Conservation (phyloP, 2,329 filamentous ascomycete species). For the Fonsecaea monophora region DNA sequence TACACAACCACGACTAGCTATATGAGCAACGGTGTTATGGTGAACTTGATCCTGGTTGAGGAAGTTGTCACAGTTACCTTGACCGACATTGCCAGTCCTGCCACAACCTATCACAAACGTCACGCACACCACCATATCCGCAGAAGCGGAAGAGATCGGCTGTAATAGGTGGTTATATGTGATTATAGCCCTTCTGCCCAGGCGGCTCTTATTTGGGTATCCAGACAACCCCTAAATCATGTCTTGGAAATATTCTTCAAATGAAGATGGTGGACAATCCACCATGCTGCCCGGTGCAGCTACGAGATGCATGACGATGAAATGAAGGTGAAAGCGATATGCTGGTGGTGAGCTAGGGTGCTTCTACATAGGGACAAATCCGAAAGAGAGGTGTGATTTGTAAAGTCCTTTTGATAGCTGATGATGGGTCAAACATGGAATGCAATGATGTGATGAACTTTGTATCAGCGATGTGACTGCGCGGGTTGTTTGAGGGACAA, state of each 20-base stretch:
- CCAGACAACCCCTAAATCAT: conserved; percentile 26
- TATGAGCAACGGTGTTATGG: conserved; percentile 33
- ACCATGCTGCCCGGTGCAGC: conserved; percentile 23
- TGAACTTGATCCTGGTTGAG: conserved; percentile 38
- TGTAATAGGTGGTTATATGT: conserved; percentile 24
- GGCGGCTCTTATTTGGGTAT: conserved; percentile 32
- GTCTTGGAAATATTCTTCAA: conserved; percentile 33
- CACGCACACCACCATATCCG: conserved; percentile 31
- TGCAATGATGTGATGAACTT: conserved; percentile 7
- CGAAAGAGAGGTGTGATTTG: conserved; percentile 2
- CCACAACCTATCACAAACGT: conserved; percentile 19
- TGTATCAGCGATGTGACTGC: conserved; percentile 9
- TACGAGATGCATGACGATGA: conserved; percentile 22
- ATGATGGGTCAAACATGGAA: conserved; percentile 13
- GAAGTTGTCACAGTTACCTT: conserved; percentile 40
- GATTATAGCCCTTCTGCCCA: conserved; percentile 28
- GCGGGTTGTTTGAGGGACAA: conserved; percentile 9
- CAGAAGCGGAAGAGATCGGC: conserved; percentile 14
- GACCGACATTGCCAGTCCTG: conserved; percentile 9
- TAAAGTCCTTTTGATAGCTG: conserved; percentile 14
- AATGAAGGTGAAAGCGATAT: conserved; percentile 15
- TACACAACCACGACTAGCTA: conserved; percentile 32
- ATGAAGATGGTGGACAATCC: conserved; percentile 15
- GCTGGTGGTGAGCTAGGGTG: conserved; percentile 1
- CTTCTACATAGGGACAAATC: conserved; percentile 15